Percentiles rank a stretch among this genome's conserved stretches.
Evolutionary conservation across 2,329 filamentous ascomycete species (phyloP).

Genomic region (Trichophyton simii): DNA sequence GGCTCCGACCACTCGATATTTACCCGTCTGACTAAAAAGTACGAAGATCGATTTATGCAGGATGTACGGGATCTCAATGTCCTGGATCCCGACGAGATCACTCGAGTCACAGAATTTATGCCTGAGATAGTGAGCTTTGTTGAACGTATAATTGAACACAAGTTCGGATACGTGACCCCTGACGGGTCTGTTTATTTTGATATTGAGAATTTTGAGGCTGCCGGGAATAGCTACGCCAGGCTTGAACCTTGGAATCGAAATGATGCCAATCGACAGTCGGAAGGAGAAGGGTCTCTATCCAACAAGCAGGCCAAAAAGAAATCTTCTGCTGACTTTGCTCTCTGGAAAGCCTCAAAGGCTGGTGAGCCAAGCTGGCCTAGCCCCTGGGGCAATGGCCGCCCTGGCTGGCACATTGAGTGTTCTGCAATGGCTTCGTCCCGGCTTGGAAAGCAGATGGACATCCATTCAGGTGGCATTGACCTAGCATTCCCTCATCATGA

Average conservation of each 20-base stretch:
- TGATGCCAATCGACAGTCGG: conserved; percentile 69
- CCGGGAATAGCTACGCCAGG: conserved; percentile 73
- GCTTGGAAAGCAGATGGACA: conserved; percentile 75
- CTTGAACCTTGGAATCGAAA: conserved; percentile 75
- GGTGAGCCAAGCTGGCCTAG: conserved; percentile 86
- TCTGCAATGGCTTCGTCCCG: conserved; percentile 86
- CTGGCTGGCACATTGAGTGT: conserved; percentile 97
- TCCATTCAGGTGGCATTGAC: conserved; percentile 87
- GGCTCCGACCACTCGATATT: conserved; percentile 62
- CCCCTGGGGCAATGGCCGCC: conserved; percentile 74
- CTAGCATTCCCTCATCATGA: conserved; percentile 86
- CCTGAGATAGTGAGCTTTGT: conserved; percentile 79
- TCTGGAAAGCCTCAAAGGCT: conserved; percentile 87
- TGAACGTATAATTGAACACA: conserved; percentile 67
- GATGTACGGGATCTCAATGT: conserved; percentile 85
- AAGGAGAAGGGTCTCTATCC: conserved; percentile 73
- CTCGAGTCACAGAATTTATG: conserved; percentile 85
- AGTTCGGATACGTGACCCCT: conserved; percentile 62
- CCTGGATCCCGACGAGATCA: conserved; percentile 65
- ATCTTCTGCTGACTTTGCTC: conserved; percentile 69
- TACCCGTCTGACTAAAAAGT: conserved; percentile 70
- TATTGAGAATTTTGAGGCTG: conserved; percentile 70
- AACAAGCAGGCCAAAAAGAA: conserved; percentile 54
- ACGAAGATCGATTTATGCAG: conserved; percentile 75
- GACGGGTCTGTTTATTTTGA: conserved; percentile 93